These are phyloP conservation scores for Fusarium vanettenii DNA, from an alignment of 2,329 filamentous ascomycete genomes.

Conservation along the genomic window DNA sequence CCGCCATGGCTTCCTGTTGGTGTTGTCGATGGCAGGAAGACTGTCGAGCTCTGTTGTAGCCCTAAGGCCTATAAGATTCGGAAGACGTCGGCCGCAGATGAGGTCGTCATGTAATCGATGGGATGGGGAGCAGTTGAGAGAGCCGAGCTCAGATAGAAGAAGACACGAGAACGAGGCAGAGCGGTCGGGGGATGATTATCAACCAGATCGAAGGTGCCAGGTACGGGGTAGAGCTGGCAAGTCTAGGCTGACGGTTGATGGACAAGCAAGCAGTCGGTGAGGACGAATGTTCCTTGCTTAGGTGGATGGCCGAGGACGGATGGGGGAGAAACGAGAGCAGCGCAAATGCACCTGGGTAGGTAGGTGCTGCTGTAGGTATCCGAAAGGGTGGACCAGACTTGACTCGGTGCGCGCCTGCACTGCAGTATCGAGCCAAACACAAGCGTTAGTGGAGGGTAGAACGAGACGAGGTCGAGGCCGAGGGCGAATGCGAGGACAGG, in stretches of 20 bases:
- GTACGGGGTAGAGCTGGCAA: conserved; percentile 13
- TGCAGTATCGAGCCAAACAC: conserved; percentile 38
- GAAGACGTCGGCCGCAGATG: conserved; percentile 48
- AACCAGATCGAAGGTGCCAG: conserved; percentile 25
- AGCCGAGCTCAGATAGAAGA: conserved; percentile 21
- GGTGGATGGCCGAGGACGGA: conserved; percentile 30
- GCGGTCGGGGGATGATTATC: conserved; percentile 22
- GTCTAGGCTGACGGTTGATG: conserved; percentile 24
- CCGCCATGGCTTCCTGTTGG: conserved; percentile 54
- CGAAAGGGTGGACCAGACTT: conserved; percentile 44
- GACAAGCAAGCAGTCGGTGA: conserved; percentile 42
- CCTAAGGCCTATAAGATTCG: conserved; percentile 53
- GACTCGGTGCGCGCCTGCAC: conserved; percentile 39
- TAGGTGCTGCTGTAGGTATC: conserved; percentile 39
- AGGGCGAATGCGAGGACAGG: conserved; percentile 22
- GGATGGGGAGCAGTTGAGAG: conserved; percentile 19
- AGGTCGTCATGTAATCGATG: conserved; percentile 56
- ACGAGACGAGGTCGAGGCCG: conserved; percentile 19
- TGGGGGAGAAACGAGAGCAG: conserved; percentile 16
- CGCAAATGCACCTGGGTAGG: conserved; percentile 27
- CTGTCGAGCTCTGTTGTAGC: conserved; percentile 46
- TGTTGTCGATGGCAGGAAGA: conserved; percentile 50
- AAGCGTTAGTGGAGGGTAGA: conserved; percentile 34
- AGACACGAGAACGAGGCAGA: conserved; percentile 13
- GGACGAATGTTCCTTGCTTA: conserved; percentile 30